Percentiles rank a stretch among this genome's conserved stretches.
These are phyloP conservation scores for Pseudoscleropodium purum DNA, from an alignment of 225 moss, liverwort and hornwort genomes.

Conservation along the genomic window DNA sequence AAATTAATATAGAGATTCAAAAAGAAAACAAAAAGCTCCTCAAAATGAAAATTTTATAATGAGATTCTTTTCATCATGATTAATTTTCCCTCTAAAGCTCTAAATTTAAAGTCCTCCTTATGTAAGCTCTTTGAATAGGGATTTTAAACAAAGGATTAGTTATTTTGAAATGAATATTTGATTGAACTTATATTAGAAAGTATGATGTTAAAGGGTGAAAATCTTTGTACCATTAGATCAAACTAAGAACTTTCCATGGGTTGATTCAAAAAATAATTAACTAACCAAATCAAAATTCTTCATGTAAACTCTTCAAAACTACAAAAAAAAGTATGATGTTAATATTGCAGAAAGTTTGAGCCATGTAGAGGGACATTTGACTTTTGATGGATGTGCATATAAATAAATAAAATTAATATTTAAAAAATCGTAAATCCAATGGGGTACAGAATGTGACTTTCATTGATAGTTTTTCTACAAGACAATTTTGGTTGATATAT, in stretches of 20 bases:
- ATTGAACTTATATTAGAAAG: neutral
- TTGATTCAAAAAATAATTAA: neutral
- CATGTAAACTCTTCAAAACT: neutral
- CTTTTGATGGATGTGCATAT: no score
- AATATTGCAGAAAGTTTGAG: no score
- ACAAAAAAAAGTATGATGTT: no score
- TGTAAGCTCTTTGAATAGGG: rapidly evolving
- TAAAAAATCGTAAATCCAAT: no score
- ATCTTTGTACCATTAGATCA: neutral
- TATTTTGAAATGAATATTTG: neutral
- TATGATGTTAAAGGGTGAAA: no score
- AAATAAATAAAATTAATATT: no score
- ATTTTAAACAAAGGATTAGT: neutral
- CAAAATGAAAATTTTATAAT: rapidly evolving
- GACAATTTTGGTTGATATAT: no score
- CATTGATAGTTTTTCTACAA: no score
- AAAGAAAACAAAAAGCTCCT: neutral
- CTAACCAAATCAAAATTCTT: neutral
- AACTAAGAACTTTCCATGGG: neutral
- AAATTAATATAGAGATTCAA: neutral
- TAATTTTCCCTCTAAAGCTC: neutral
- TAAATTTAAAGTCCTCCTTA: rapidly evolving
- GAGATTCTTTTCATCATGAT: neutral
- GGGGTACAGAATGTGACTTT: no score
- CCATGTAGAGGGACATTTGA: no score